Evolutionary conservation across 257 asterid genomes (phyloP).

Genomic region (Ajuga chamaepitys): DNA sequence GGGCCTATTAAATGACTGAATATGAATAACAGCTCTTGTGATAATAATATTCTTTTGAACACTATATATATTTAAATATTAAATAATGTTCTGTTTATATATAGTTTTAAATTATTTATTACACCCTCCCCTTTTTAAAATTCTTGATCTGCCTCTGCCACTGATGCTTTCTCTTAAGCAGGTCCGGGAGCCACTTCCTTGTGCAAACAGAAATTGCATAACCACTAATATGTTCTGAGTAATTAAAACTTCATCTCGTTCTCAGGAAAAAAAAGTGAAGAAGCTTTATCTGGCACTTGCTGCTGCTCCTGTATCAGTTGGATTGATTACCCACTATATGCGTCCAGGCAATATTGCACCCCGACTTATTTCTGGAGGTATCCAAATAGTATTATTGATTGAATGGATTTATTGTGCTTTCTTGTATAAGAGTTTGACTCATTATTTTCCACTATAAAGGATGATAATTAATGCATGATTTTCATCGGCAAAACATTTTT

Average conservation of each 20-base stretch:
- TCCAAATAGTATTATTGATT: not conserved
- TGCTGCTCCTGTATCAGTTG: constrained; percentile 71
- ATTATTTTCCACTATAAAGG: not conserved
- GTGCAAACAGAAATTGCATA: not conserved
- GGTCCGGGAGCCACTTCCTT: not conserved
- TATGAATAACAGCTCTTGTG: too few relatives aligned
- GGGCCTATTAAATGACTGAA: too few relatives aligned
- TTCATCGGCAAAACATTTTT: not conserved
- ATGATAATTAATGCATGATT: not conserved
- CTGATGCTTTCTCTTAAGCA: not conserved
- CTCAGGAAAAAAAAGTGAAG: constrained; percentile 79
- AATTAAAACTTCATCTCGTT: not conserved
- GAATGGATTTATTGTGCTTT: not conserved
- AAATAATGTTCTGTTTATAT: too few relatives aligned
- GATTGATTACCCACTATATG: constrained; percentile 84
- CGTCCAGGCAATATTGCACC: constrained; percentile 88
- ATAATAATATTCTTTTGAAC: too few relatives aligned
- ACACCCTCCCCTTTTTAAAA: too few relatives aligned
- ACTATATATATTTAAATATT: too few relatives aligned
- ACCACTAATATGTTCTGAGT: not conserved
- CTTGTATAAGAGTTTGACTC: not conserved
- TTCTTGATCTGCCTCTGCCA: too few relatives aligned
- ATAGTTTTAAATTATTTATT: too few relatives aligned
- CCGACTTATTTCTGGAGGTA: constrained; percentile 78
- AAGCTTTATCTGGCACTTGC: constrained; percentile 94